Conservation (phyloP, 306 rosid genomes). For the Castanopsis chinensis region DNA sequence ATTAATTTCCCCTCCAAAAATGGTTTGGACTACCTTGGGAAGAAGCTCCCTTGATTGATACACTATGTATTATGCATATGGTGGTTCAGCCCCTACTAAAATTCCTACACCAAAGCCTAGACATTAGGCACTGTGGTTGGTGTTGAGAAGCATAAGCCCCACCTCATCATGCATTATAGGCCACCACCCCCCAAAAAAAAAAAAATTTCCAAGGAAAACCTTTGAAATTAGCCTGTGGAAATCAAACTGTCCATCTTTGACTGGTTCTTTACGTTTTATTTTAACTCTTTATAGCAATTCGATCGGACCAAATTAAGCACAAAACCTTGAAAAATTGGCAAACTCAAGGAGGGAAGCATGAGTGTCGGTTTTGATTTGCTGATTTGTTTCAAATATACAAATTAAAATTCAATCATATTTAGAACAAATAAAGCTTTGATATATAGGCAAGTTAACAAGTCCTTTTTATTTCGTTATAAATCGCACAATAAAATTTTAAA, state of each 20-base stretch:
- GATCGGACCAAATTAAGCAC: neutral
- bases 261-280: neutral
- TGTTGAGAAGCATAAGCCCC: constrained; percentile 46
- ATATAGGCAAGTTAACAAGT: no score
- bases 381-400: no score
- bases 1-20: neutral
- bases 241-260: neutral
- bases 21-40: constrained; percentile 10
- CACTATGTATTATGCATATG: neutral
- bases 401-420: no score
- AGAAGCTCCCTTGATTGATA: constrained; percentile 7
- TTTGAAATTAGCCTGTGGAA: neutral
- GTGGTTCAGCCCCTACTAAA: constrained; percentile 26
- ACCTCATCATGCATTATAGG: neutral
- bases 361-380: no score
- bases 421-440: no score
- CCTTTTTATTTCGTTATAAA: no score
- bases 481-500: no score
- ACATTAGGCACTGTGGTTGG: constrained; percentile 57
- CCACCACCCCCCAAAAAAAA: neutral
- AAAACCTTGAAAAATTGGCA: neutral
- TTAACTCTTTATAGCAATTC: neutral
- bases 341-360: neutral
- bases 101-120: constrained; percentile 47
- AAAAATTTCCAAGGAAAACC: neutral